A percentile compares a stretch with the other conserved stretches of the same genome.
These are phyloP conservation scores for Saccharum officinarum DNA, from an alignment of 176 grass and related monocot genomes.

Conservation along the genomic window DNA sequence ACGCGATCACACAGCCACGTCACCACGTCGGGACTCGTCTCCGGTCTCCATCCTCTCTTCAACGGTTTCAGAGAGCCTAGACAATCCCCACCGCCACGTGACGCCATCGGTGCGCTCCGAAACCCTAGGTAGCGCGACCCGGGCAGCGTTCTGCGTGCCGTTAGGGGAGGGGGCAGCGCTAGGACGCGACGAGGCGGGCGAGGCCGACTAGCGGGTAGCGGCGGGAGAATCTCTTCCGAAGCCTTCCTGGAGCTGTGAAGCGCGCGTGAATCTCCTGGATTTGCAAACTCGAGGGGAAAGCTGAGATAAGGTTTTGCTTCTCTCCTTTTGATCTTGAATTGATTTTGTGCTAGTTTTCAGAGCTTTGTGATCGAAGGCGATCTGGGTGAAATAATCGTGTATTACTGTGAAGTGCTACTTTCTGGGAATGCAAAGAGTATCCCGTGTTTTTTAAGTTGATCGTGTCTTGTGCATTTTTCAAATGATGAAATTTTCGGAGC, in stretches of 20 bases:
- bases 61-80: not conserved
- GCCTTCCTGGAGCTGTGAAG: not conserved
- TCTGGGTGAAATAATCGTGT: not conserved
- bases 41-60: not conserved
- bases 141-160: not conserved
- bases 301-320: conserved; percentile 1
- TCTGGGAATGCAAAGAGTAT: not conserved
- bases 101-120: not conserved
- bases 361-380: not conserved
- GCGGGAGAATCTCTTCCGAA: not conserved
- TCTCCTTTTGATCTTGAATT: not conserved
- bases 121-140: not conserved
- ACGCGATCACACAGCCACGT: no score
- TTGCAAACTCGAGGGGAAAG: not conserved
- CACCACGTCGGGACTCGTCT: no score
- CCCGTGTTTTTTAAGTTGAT: not conserved
- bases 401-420: not conserved
- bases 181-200: not conserved
- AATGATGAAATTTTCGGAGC: not conserved
- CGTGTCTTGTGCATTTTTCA: not conserved
- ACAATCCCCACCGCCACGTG: not conserved
- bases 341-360: not conserved
- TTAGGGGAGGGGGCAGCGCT: not conserved
- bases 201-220: not conserved
- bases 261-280: not conserved